Evolutionary conservation across 1,284 basidiomycete genomes (phyloP).

Genomic region (Tausonia pullulans): DNA sequence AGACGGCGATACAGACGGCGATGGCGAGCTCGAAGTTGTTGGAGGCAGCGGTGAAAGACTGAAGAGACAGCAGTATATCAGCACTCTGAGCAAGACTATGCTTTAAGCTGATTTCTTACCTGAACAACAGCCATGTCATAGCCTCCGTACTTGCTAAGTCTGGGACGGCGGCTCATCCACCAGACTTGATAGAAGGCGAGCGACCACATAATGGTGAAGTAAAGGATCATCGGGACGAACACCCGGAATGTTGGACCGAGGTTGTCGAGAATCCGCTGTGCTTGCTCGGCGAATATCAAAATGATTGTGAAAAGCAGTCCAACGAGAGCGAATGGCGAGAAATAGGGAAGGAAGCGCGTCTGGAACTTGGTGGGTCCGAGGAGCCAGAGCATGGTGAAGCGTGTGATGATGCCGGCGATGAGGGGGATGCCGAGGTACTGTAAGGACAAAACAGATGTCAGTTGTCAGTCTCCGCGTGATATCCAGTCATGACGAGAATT

Average conservation of each 20-base stretch:
- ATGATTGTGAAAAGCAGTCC: conserved; percentile 55
- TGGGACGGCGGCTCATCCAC: conserved; percentile 34
- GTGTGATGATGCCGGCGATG: conserved; percentile 55
- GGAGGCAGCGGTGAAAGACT: conserved; percentile 37
- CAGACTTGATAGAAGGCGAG: conserved; percentile 49
- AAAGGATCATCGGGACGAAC: conserved; percentile 65
- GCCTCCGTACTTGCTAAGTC: conserved; percentile 23
- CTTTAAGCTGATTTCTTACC: neutral
- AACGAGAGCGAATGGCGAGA: conserved; percentile 59
- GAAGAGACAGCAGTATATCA: neutral
- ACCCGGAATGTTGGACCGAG: conserved; percentile 63
- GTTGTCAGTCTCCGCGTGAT: too few relatives aligned
- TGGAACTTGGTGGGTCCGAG: conserved; percentile 44
- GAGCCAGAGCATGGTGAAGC: conserved; percentile 43
- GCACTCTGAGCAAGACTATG: neutral
- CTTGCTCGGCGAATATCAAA: conserved; percentile 60
- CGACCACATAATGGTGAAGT: conserved; percentile 69
- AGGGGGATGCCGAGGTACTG: conserved; percentile 64
- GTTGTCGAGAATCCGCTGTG: conserved; percentile 51
- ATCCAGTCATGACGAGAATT: conserved; percentile 9
- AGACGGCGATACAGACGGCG: conserved; percentile 67
- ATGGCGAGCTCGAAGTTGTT: conserved; percentile 62
- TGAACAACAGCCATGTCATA: conserved; percentile 63
- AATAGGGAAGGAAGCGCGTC: conserved; percentile 51
- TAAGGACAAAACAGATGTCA: neutral